phyloP scores from a whole-genome alignment of 352 stramenopile species.

The Globisporangium megalacanthum region DNA sequence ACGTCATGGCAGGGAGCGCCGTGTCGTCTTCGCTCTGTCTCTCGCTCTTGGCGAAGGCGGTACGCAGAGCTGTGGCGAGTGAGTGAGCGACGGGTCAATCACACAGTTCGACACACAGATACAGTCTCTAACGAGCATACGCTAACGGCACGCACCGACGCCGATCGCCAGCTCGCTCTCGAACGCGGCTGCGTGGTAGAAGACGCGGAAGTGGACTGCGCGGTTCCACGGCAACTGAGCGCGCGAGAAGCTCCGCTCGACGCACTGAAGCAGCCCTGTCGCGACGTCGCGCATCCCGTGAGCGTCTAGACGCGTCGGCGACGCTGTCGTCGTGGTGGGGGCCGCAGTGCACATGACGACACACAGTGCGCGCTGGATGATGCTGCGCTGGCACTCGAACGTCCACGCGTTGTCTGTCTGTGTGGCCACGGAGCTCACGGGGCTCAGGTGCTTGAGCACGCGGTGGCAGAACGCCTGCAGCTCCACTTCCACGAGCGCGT shows the following conservation, averaged over 20 bases:
- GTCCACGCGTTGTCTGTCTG: slow-evolving; percentile 2
- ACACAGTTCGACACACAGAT: not conserved
- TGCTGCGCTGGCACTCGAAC: slow-evolving; percentile 23
- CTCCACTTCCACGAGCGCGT: slow-evolving; percentile 73
- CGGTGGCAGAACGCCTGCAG: slow-evolving; percentile 68
- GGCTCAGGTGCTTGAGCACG: slow-evolving; percentile 45
- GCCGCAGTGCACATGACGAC: slow-evolving; percentile 33
- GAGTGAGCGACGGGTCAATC: not conserved
- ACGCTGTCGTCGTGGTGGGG: not conserved
- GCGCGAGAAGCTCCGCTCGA: slow-evolving; percentile 26
- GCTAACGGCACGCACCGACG: not conserved
- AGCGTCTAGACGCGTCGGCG: slow-evolving; percentile 15
- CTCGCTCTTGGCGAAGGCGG: not conserved
- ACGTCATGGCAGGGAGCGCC: slow-evolving; percentile 54
- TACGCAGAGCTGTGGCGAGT: slow-evolving; percentile 6
- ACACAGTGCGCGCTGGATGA: slow-evolving; percentile 45
- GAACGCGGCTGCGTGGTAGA: slow-evolving; percentile 48
- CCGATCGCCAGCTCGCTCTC: slow-evolving; percentile 46
- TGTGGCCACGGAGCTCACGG: slow-evolving; percentile 12
- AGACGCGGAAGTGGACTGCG: slow-evolving; percentile 63
- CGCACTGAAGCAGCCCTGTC: slow-evolving; percentile 12
- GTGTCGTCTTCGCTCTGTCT: slow-evolving; percentile 1
- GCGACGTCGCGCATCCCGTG: slow-evolving; percentile 19
- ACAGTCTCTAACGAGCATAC: not conserved
- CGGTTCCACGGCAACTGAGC: slow-evolving; percentile 53